Percentiles rank a stretch among this genome's conserved stretches.
Evolutionary conservation across 352 stramenopile species (phyloP).

Genomic region (Globisporangium alternatum): DNA sequence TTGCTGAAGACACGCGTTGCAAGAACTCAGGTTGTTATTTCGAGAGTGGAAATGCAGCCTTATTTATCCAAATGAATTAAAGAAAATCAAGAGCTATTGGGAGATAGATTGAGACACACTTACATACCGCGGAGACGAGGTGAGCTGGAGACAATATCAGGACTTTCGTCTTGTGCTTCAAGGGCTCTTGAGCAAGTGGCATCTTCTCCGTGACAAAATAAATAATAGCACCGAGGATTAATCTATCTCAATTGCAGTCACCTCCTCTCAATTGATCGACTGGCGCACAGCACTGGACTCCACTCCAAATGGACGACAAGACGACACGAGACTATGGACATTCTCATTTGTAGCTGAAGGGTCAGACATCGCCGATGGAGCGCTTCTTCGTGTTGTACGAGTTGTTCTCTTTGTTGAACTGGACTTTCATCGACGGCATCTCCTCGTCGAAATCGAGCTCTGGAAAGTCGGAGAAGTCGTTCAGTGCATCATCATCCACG

Average conservation of each 20-base stretch:
- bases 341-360: not conserved
- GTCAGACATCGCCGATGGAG: constrained; percentile 63
- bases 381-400: constrained; percentile 57
- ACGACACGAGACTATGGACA: constrained; percentile 7
- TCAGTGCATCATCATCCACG: constrained; percentile 54
- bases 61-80: constrained; percentile 17
- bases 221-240: constrained; percentile 18
- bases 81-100: constrained; percentile 15
- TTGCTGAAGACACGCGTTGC: not conserved
- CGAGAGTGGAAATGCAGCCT: not conserved
- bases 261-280: constrained; percentile 10
- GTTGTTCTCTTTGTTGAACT: constrained; percentile 69
- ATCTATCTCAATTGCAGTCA: constrained; percentile 17
- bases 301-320: constrained; percentile 2
- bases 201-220: constrained; percentile 13
- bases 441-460: constrained; percentile 74
- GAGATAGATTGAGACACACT: constrained; percentile 6
- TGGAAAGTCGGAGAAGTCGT: constrained; percentile 74
- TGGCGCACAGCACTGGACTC: constrained; percentile 3
- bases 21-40: not conserved
- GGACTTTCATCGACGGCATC: constrained; percentile 38
- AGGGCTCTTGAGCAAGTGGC: constrained; percentile 1
- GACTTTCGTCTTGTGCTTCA: not conserved
- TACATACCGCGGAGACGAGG: constrained; percentile 1
- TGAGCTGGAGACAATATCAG: not conserved